phyloP scores from a whole-genome alignment of 176 grass and related monocot genomes.

The Themeda triandra region DNA sequence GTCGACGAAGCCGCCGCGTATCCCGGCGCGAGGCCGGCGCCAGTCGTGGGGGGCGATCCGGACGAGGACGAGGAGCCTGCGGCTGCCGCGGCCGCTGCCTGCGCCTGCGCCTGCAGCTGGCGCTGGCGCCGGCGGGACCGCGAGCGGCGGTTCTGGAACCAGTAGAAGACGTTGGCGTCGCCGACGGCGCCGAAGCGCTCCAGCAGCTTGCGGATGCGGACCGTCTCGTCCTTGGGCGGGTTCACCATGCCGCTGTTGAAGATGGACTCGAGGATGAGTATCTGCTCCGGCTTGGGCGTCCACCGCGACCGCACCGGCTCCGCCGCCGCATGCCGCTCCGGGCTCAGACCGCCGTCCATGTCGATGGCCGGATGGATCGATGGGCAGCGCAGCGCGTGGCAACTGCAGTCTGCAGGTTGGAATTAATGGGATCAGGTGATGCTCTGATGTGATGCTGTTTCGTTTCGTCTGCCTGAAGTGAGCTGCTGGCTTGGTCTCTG shows the following conservation, averaged over 20 bases:
- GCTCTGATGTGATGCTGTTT: not conserved
- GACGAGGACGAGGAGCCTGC: conserved; percentile 21
- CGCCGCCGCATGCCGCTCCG: conserved; percentile 27
- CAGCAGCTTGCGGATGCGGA: conserved; percentile 89
- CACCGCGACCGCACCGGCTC: conserved; percentile 81
- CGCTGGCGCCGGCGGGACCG: conserved; percentile 84
- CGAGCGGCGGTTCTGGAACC: conserved; percentile 96
- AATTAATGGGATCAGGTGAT: not conserved
- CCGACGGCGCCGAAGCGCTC: conserved; percentile 90
- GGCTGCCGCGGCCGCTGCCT: conserved; percentile 21
- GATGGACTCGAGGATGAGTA: conserved; percentile 94
- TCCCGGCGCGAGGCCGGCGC: not conserved
- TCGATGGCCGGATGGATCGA: not conserved
- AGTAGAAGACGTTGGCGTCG: conserved; percentile 97
- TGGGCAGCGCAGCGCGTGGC: not conserved
- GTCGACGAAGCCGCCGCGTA: not conserved
- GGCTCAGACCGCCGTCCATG: conserved; percentile 42
- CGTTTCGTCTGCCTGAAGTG: not conserved
- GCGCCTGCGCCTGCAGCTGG: conserved; percentile 65
- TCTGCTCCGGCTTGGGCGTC: conserved; percentile 97
- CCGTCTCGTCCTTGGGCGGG: conserved; percentile 92
- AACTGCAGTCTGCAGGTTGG: not conserved
- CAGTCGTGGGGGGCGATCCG: not conserved
- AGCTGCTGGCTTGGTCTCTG: not conserved
- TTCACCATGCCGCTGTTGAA: conserved; percentile 98